phyloP scores from a whole-genome alignment of 495 filamentous ascomycete species.

The Thozetella sp. region DNA sequence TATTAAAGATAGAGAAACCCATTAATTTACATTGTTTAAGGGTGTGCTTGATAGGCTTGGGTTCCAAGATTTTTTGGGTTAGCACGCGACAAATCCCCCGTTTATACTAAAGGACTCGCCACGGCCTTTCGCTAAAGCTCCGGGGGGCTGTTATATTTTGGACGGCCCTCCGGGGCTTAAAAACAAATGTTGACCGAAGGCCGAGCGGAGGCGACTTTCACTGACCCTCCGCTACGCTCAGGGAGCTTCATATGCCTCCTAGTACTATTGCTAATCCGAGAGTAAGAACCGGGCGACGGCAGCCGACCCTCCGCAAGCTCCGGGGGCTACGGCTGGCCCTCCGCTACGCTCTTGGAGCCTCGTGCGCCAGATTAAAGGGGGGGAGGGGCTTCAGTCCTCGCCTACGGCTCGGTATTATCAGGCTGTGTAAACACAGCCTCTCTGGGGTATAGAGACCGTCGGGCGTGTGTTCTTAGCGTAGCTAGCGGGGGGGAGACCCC shows the following conservation, averaged over 20 bases:
- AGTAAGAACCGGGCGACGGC: background rate
- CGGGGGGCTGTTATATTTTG: background rate
- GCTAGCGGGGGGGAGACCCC: background rate
- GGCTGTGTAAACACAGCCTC: background rate
- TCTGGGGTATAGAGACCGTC: background rate
- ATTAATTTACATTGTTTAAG: background rate
- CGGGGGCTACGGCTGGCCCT: no score
- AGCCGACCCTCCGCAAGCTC: background rate
- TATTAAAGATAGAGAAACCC: background rate
- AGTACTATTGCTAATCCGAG: background rate
- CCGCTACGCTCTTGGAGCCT: background rate
- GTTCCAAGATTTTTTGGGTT: background rate
- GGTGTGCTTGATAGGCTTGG: background rate
- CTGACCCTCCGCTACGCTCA: background rate
- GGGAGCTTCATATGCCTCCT: background rate
- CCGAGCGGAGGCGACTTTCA: background rate
- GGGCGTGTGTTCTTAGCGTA: background rate
- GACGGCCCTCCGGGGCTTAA: background rate
- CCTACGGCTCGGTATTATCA: background rate
- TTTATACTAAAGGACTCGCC: background rate
- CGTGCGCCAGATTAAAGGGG: background rate
- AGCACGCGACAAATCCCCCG: background rate
- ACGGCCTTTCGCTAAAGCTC: background rate
- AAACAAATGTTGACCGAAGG: background rate
- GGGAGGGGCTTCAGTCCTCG: background rate